Percentiles rank a stretch among this genome's conserved stretches.
Evolutionary conservation across 1,139 yeast species (phyloP).

Genomic region (Hansenula sp.): DNA sequence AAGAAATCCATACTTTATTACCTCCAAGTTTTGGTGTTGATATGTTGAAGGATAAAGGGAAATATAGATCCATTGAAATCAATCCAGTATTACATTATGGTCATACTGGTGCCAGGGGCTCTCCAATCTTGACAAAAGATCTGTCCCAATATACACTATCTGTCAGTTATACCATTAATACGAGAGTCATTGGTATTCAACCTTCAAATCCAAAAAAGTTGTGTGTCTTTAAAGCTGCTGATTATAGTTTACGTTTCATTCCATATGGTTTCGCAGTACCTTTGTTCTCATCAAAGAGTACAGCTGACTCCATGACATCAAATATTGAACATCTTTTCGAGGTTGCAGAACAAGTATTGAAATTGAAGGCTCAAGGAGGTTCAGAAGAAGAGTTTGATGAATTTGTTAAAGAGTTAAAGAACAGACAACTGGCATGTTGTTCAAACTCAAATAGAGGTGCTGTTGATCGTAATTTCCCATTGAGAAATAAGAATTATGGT

Average conservation of each 20-base stretch:
- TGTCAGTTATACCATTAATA: constrained; percentile 27
- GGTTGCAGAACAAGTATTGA: constrained; percentile 15
- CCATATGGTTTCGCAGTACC: constrained; percentile 31
- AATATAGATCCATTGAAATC: constrained; percentile 27
- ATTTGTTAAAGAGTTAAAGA: constrained; percentile 16
- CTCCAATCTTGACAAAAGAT: constrained; percentile 35
- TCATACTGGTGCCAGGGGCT: constrained; percentile 31
- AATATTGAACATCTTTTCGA: constrained; percentile 12
- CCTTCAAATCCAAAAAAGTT: constrained; percentile 1
- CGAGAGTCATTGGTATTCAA: constrained; percentile 11
- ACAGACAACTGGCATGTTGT: constrained; percentile 10
- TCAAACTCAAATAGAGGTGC: constrained; percentile 26
- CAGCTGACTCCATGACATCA: constrained; percentile 9
- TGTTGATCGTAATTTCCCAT: not conserved
- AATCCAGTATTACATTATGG: constrained; percentile 37
- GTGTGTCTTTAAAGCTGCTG: constrained; percentile 12
- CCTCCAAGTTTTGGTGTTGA: constrained; percentile 70
- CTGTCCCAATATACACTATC: constrained; percentile 24
- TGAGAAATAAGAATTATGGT: constrained; percentile 15
- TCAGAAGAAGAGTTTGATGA: constrained; percentile 12
- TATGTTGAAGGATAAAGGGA: constrained; percentile 30
- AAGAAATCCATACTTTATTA: constrained; percentile 50
- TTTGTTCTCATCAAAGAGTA: constrained; percentile 15
- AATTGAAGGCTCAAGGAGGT: constrained; percentile 11
- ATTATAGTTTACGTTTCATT: constrained; percentile 30